Conservation (phyloP, 257 asterid species). For the Catharanthus roseus region DNA sequence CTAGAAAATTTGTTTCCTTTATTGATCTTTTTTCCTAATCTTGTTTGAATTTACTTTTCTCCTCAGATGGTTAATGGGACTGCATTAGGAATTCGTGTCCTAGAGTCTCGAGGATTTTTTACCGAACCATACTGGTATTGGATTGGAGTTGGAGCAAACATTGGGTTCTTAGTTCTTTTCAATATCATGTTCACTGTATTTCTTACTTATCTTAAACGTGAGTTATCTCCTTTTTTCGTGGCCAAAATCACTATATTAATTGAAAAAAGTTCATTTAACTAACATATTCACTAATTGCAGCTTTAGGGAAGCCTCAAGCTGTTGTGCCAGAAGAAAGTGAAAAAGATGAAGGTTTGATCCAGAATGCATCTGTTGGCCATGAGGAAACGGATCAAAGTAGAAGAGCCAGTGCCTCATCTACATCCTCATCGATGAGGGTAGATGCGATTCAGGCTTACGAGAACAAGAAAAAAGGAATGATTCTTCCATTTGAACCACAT, state of each 20-base stretch:
- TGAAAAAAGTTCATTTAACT: not conserved
- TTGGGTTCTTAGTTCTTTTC: conserved; percentile 25
- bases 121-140: conserved; percentile 38
- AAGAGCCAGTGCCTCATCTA: conserved; percentile 2
- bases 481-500: conserved; percentile 91
- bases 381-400: not conserved
- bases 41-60: not conserved
- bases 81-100: conserved; percentile 24
- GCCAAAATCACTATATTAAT: not conserved
- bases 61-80: conserved; percentile 18
- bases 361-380: not conserved
- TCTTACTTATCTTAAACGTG: conserved; percentile 48
- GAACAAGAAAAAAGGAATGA: conserved; percentile 53
- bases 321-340: conserved; percentile 32
- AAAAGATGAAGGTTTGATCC: conserved; percentile 13
- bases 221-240: conserved; percentile 22
- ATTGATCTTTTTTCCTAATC: not conserved
- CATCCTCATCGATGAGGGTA: conserved; percentile 16
- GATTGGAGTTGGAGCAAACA: conserved; percentile 35
- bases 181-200: conserved; percentile 26
- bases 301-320: conserved; percentile 49
- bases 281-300: conserved; percentile 30
- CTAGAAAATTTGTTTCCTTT: not conserved
- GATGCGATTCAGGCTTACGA: conserved; percentile 28
- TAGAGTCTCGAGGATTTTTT: conserved; percentile 31